Percentiles rank a stretch among this genome's conserved stretches.
Conservation (phyloP, 108 stramenopile species). For the Cyclotella cryptica region DNA sequence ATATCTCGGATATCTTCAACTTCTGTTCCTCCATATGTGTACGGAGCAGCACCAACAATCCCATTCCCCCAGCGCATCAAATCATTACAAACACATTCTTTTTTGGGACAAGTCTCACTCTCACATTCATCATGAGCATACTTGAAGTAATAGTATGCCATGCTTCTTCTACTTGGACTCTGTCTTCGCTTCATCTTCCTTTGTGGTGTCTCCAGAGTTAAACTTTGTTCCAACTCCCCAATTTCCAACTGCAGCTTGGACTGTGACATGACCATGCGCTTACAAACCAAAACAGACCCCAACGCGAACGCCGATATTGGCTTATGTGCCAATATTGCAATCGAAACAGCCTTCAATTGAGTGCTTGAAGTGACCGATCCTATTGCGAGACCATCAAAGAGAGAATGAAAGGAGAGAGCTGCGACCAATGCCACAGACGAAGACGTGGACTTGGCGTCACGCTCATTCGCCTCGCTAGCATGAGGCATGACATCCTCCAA, state of each 20-base stretch:
- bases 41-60: too few relatives aligned
- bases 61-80: not conserved
- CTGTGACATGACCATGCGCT: not conserved
- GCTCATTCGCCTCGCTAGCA: not conserved
- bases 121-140: conserved; percentile 19
- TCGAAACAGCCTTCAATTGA: conserved; percentile 14
- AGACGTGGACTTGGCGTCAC: not conserved
- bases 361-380: conserved; percentile 1
- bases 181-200: not conserved
- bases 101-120: not conserved
- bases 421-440: conserved; percentile 10
- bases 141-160: conserved; percentile 21
- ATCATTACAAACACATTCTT: conserved; percentile 4
- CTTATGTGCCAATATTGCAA: conserved; percentile 16
- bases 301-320: conserved; percentile 17
- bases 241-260: not conserved
- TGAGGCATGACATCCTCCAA: conserved; percentile 11
- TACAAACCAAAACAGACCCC: conserved; percentile 13
- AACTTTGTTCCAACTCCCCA: not conserved
- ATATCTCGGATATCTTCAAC: not conserved
- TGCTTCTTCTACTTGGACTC: conserved; percentile 10
- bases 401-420: conserved; percentile 16
- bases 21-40: not conserved
- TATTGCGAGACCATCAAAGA: conserved; percentile 13
- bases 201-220: not conserved